A percentile compares a stretch with the other conserved stretches of the same genome.
Evolutionary conservation across 345 rosid species (phyloP).

Genomic region (Arabidopsis thaliana): DNA sequence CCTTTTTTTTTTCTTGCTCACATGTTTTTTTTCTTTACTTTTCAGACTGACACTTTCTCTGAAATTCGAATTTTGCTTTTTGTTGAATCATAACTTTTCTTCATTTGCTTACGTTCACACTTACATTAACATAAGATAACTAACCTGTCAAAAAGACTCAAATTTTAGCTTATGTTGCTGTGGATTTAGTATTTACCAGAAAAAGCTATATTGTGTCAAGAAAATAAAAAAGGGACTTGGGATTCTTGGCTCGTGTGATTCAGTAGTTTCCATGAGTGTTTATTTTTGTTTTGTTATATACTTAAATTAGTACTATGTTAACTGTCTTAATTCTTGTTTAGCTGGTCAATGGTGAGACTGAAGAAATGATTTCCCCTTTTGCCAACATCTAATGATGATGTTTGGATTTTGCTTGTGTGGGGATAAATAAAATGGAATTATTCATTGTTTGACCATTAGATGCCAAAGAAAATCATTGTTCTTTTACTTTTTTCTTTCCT

Average conservation of each 20-base stretch:
- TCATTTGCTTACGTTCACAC: constrained; percentile 27
- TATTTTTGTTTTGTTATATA: too few species aligned
- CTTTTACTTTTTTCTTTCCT: not conserved
- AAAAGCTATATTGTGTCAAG: too few species aligned
- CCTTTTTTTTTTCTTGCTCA: constrained; percentile 24
- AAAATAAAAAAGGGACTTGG: not conserved
- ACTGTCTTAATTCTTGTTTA: constrained; percentile 17
- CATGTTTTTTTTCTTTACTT: constrained; percentile 14
- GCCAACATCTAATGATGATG: constrained; percentile 44
- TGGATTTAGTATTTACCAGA: too few species aligned
- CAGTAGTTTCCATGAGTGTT: constrained; percentile 27
- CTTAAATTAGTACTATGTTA: not conserved
- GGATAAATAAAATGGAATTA: constrained; percentile 22
- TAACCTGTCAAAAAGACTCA: too few species aligned
- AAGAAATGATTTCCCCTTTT: constrained; percentile 30
- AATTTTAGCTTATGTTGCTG: too few species aligned
- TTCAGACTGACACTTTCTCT: constrained; percentile 43
- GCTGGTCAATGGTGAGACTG: constrained; percentile 32
- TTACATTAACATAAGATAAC: not conserved
- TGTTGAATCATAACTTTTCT: constrained; percentile 2
- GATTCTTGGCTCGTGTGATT: constrained; percentile 29
- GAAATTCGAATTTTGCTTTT: constrained; percentile 6
- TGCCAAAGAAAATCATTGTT: constrained; percentile 31
- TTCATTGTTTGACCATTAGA: constrained; percentile 35
- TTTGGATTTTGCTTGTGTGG: constrained; percentile 43